Evolutionary conservation across 2,329 filamentous ascomycete genomes (phyloP).

Genomic region (Pseudogymnoascus sp.): DNA sequence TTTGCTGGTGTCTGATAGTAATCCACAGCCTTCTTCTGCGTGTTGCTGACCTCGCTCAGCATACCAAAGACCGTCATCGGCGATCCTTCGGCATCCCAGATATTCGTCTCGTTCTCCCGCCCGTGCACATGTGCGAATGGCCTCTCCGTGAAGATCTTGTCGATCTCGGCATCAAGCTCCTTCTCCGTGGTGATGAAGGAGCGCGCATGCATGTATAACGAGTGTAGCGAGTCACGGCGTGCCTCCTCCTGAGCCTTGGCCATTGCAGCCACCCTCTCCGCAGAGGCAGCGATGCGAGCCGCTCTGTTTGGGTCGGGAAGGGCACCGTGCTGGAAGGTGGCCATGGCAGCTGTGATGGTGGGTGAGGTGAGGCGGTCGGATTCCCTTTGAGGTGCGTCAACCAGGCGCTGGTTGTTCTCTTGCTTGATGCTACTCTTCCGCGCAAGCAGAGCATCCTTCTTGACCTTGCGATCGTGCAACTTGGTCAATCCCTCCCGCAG

Average conservation of each 20-base stretch:
- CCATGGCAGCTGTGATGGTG: constrained; percentile 50
- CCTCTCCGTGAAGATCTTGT: constrained; percentile 62
- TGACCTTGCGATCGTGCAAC: constrained; percentile 59
- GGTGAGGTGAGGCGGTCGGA: constrained; percentile 71
- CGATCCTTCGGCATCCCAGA: constrained; percentile 24
- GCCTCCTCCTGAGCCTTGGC: constrained; percentile 47
- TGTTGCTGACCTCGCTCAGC: constrained; percentile 31
- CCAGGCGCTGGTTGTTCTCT: constrained; percentile 37
- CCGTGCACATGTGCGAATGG: constrained; percentile 13
- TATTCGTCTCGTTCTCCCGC: constrained; percentile 18
- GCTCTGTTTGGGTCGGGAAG: constrained; percentile 57
- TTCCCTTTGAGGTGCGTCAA: constrained; percentile 60
- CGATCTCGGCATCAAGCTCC: constrained; percentile 67
- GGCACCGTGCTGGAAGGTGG: constrained; percentile 41
- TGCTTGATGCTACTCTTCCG: constrained; percentile 41
- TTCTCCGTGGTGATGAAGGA: constrained; percentile 78
- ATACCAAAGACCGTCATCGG: constrained; percentile 44
- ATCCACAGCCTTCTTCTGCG: constrained; percentile 28
- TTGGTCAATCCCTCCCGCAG: constrained; percentile 63
- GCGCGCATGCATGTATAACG: constrained; percentile 82
- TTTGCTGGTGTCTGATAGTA: constrained; percentile 23
- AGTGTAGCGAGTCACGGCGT: constrained; percentile 67
- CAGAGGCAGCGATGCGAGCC: constrained; percentile 41
- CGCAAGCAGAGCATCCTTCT: constrained; percentile 31
- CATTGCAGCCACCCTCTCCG: constrained; percentile 36